These are phyloP conservation scores for Trebouxia gelatinosa DNA, from an alignment of 163 green algal genomes.

Conservation along the genomic window DNA sequence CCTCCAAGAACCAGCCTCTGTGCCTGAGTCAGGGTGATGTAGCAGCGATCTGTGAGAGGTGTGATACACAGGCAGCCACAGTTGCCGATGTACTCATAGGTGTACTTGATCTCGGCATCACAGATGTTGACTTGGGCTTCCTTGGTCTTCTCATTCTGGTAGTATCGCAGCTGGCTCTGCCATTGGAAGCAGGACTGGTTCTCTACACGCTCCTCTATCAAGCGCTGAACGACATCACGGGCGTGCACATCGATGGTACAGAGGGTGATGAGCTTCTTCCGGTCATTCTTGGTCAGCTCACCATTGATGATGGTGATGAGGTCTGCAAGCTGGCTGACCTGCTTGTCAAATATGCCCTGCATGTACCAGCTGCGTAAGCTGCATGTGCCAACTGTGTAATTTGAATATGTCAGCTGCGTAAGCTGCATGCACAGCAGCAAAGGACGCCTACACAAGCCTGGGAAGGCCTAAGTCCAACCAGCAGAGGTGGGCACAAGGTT, in stretches of 20 bases:
- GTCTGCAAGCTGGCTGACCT: slow-evolving; percentile 80
- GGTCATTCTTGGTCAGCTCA: slow-evolving; percentile 77
- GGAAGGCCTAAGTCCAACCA: too few relatives aligned
- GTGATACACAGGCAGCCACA: slow-evolving; percentile 95
- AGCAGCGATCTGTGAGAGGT: slow-evolving; percentile 93
- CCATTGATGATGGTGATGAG: slow-evolving; percentile 91
- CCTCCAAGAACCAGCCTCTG: slow-evolving; percentile 84
- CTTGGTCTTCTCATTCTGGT: slow-evolving; percentile 82
- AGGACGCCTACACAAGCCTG: too few relatives aligned
- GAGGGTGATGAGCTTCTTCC: slow-evolving; percentile 96
- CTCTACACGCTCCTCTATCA: slow-evolving; percentile 90
- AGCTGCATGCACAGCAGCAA: too few relatives aligned
- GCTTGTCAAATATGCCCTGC: slow-evolving; percentile 53
- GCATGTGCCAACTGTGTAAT: too few relatives aligned
- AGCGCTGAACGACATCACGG: slow-evolving; percentile 86
- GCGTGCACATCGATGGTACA: slow-evolving; percentile 96
- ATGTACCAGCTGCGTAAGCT: too few relatives aligned
- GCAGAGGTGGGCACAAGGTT: too few relatives aligned
- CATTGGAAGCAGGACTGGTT: slow-evolving; percentile 84
- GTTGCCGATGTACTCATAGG: slow-evolving; percentile 96
- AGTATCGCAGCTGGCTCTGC: slow-evolving; percentile 93
- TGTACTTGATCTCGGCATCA: slow-evolving; percentile 90
- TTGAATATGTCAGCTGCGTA: too few relatives aligned
- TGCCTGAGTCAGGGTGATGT: slow-evolving; percentile 95
- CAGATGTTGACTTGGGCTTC: slow-evolving; percentile 88